Evolutionary conservation across 2,329 filamentous ascomycete genomes (phyloP).

Genomic region (Cercospora sp.): DNA sequence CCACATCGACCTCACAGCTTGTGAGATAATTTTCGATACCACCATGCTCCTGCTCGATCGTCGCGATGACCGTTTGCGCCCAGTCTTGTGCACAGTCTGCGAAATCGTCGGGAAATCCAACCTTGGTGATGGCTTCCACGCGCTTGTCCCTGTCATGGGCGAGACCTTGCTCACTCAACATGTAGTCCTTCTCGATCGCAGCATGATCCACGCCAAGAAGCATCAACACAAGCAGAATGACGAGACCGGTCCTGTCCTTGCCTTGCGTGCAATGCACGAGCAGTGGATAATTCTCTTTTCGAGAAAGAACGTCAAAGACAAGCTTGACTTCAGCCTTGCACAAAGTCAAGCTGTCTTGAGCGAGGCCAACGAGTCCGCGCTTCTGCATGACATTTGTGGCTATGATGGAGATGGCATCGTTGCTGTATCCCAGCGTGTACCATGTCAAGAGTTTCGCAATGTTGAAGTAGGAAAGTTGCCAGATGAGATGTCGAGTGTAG

Average conservation of each 20-base stretch:
- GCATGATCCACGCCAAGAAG: slow-evolving; percentile 58
- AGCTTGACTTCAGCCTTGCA: slow-evolving; percentile 63
- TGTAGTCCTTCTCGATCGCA: slow-evolving; percentile 72
- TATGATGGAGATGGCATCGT: slow-evolving; percentile 69
- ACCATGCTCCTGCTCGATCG: slow-evolving; percentile 65
- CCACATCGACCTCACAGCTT: slow-evolving; percentile 54
- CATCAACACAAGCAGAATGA: slow-evolving; percentile 68
- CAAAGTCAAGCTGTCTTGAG: slow-evolving; percentile 67
- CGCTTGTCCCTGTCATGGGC: slow-evolving; percentile 62
- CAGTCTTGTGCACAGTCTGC: slow-evolving; percentile 65
- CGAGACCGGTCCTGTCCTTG: slow-evolving; percentile 79
- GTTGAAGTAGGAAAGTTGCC: slow-evolving; percentile 66
- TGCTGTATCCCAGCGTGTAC: slow-evolving; percentile 66
- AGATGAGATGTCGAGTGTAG: slow-evolving; percentile 69
- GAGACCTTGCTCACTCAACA: slow-evolving; percentile 63
- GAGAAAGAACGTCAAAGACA: slow-evolving; percentile 54
- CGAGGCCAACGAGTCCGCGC: slow-evolving; percentile 70
- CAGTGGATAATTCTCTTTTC: slow-evolving; percentile 59
- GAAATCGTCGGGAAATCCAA: slow-evolving; percentile 75
- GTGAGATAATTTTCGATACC: slow-evolving; percentile 67
- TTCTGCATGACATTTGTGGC: slow-evolving; percentile 69
- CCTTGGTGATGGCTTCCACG: slow-evolving; percentile 65
- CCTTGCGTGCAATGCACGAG: slow-evolving; percentile 86
- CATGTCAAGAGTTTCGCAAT: slow-evolving; percentile 64
- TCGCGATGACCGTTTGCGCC: slow-evolving; percentile 58